Evolutionary conservation across 176 grass and related monocot genomes (phyloP), one percentile per base, ranked within the genome.

Genomic region (Neostapfia colusana): DNA sequence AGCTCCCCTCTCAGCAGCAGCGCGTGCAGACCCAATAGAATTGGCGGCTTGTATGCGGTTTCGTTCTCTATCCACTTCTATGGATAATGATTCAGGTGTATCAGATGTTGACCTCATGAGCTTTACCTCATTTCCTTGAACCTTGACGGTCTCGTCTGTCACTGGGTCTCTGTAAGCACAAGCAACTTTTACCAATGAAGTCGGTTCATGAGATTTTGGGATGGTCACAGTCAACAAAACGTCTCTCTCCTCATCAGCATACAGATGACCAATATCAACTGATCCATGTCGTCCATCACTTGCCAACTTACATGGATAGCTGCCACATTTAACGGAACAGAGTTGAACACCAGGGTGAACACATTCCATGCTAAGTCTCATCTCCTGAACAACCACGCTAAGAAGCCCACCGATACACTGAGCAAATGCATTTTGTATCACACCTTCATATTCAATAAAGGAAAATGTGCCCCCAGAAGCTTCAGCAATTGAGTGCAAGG

Each of bases 351-450:
- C 73, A 82, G 80, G 65, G 70, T 98, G 76, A 73, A 86, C 58
- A 65, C 87, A 91, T 37, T 93, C 79, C 76, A 94, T 72, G 43
- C 23, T 57, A 68, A 98, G 76, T 7, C 13, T 42, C 91, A 94
- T 88, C 60, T 88, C 82, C 66, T 92, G 91, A 41, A 92, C 85
- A 21, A 86, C 85, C 46, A 98, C 82, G 64, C 91, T 98, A 79
- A 94, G 87, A 79, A 98, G 95, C 73, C 95, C 91, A 51, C 91
- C 91, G 44, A 98, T 98, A 62, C 95, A 98, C 58, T 98, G 95
- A 73, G 95, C 95, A 82, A 98, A 98, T 1, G 95, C 95, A 86
- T 98, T 91, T 81, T 98, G 95, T 76, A 98, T 94, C 24, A 86
- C 89, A 40, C 84, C 85, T 85, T 94, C 95, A 77, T 90, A 83